phyloP scores from a whole-genome alignment of 2,329 filamentous ascomycete species.

The Pseudogymnoascus sp. region DNA sequence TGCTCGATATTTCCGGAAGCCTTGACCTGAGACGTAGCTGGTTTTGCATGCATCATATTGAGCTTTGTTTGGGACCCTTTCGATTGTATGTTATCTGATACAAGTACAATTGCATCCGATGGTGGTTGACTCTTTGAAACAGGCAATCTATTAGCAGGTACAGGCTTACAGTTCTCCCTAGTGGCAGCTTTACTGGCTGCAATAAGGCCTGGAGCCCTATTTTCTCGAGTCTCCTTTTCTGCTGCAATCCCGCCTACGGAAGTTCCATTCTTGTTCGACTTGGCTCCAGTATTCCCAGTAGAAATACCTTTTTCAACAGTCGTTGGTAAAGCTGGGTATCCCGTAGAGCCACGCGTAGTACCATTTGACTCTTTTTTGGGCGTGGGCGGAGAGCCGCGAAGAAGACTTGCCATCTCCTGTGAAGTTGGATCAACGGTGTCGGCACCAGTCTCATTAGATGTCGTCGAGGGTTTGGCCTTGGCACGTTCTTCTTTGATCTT shows the following conservation, averaged over 20 bases:
- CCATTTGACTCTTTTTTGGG: neutral
- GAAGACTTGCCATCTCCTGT: neutral
- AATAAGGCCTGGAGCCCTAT: neutral
- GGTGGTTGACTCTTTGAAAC: neutral
- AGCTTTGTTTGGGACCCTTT: neutral
- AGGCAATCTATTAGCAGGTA: neutral
- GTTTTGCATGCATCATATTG: slow-evolving; percentile 15
- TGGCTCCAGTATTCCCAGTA: neutral
- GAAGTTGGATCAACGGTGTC: neutral
- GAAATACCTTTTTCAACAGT: neutral
- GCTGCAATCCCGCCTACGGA: neutral
- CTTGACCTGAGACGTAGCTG: slow-evolving; percentile 20
- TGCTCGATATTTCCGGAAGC: neutral
- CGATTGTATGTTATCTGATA: neutral
- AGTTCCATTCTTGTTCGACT: neutral
- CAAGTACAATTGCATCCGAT: neutral
- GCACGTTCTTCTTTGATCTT: slow-evolving; percentile 19
- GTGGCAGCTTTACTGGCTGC: neutral
- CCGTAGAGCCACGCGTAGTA: neutral
- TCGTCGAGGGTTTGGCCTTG: neutral
- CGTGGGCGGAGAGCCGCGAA: neutral
- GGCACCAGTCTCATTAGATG: neutral
- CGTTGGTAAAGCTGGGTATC: neutral
- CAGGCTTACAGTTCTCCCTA: neutral
- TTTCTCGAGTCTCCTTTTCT: neutral